Evolutionary conservation across 345 rosid species (phyloP), one percentile per base, ranked within the genome.

Genomic region (Gossypium thurberi): DNA sequence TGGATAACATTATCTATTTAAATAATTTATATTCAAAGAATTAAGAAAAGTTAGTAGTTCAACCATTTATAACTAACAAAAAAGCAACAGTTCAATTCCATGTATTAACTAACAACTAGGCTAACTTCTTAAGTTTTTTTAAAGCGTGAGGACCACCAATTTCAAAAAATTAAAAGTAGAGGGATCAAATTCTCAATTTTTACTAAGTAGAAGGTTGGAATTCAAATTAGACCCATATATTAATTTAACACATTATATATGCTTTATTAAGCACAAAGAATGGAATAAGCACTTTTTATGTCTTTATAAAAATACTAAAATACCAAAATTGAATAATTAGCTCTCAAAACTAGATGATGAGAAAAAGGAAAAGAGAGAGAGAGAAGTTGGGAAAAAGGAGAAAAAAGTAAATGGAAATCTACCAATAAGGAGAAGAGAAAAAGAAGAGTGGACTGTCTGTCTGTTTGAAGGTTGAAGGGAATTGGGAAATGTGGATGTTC

Each of bases 391-490:
- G 65, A 67, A 77, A 71, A 66, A 55, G 12, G 3, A 46, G 8
- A 51, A 20, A 80, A 76, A 68, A 44, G 74, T 51, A 53, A 72
- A 70, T 46, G 78, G 42, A 37, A 40, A 75, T 65, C 77, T 72
- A 60, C 81, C 80, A 78, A 78, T 78, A 59, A 73, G 58, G 75
- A 76, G 77, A 7, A 46, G 63, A 81, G 69, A 28, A 51, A 74
- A 74, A 71, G 72, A 75, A 73, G 75, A 52, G 67, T 43, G 47
- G 83, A 83, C 85, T 76, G 81, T 17, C 75, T 86, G 87, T 88
- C 88, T 82, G 87, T 84, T 81, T 81, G 83, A 86, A 88, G 77
- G 83, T 81, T 80, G 83, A 86, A 86, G 78, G 77, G 83, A 78
- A 78, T 76, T 74, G 87, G 85, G 69, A 78, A 81, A 69, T 72